Evolutionary conservation across 1,284 basidiomycete genomes (phyloP).

Genomic region (Apiotrichum laibachii): DNA sequence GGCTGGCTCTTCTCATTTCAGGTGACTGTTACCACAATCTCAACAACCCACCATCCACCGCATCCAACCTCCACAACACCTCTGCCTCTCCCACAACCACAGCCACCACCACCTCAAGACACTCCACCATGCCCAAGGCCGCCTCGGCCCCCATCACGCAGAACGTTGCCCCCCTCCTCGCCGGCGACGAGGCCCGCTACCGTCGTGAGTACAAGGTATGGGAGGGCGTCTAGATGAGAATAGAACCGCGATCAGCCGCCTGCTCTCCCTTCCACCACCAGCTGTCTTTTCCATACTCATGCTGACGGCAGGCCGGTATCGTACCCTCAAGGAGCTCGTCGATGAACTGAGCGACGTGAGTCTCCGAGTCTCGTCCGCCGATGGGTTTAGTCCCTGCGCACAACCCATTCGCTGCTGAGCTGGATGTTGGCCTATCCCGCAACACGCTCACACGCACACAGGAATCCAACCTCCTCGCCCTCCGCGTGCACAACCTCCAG

Average conservation of each 20-base stretch:
- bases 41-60: not conserved
- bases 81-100: not conserved
- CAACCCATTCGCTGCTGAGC: too few species aligned
- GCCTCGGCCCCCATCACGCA: not conserved
- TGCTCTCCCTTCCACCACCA: not conserved
- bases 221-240: too few species aligned
- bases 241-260: too few species aligned
- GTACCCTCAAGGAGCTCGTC: conserved; percentile 28
- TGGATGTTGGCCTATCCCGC: too few species aligned
- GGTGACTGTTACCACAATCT: too few species aligned
- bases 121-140: not conserved
- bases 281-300: not conserved
- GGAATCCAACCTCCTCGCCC: conserved; percentile 27
- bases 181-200: conserved; percentile 23
- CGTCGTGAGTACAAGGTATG: conserved; percentile 16
- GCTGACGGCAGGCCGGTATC: conserved; percentile 23
- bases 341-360: conserved; percentile 29
- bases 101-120: not conserved
- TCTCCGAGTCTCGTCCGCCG: not conserved
- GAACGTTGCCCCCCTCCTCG: conserved; percentile 18
- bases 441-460: conserved; percentile 1
- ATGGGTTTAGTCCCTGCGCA: not conserved
- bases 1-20: too few species aligned
- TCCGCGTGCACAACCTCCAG: conserved; percentile 23
- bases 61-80: not conserved